Percentiles rank a stretch among this genome's conserved stretches.
Evolutionary conservation across 441 rosid genomes (phyloP).

Genomic region (Daphne laureola): DNA sequence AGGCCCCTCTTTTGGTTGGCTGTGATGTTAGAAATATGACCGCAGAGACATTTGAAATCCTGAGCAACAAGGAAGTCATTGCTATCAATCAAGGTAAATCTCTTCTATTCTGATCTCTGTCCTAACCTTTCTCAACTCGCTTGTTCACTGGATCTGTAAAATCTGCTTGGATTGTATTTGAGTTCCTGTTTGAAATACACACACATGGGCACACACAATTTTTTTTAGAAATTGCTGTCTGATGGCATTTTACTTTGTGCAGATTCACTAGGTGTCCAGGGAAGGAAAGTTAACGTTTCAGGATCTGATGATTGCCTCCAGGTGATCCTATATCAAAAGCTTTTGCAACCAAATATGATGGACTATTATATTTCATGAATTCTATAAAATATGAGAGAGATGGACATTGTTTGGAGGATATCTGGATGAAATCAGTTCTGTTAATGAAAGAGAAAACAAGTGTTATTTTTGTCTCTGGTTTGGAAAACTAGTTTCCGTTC

Average conservation of each 20-base stretch:
- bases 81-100: slow-evolving; percentile 82
- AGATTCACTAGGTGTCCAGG: slow-evolving; percentile 94
- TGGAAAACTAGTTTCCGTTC: no score
- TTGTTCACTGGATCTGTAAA: slow-evolving; percentile 7
- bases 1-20: slow-evolving; percentile 93
- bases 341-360: no score
- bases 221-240: no score
- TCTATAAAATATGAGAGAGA: no score
- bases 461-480: no score
- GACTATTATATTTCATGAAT: no score
- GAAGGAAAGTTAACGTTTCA: slow-evolving; percentile 55
- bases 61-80: slow-evolving; percentile 76
- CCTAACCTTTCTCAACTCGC: slow-evolving; percentile 2
- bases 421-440: no score
- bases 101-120: slow-evolving; percentile 1
- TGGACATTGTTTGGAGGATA: no score
- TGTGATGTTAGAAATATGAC: slow-evolving; percentile 88
- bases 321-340: slow-evolving; percentile 25
- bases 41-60: slow-evolving; percentile 59
- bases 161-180: no score
- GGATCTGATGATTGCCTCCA: slow-evolving; percentile 65
- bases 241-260: slow-evolving; percentile 15
- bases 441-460: no score
- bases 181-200: no score
- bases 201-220: no score